Percentiles rank a stretch among this genome's conserved stretches.
These are phyloP conservation scores for Hyparrhenia diplandra DNA, from an alignment of 176 grass and related monocot species.

Conservation along the genomic window DNA sequence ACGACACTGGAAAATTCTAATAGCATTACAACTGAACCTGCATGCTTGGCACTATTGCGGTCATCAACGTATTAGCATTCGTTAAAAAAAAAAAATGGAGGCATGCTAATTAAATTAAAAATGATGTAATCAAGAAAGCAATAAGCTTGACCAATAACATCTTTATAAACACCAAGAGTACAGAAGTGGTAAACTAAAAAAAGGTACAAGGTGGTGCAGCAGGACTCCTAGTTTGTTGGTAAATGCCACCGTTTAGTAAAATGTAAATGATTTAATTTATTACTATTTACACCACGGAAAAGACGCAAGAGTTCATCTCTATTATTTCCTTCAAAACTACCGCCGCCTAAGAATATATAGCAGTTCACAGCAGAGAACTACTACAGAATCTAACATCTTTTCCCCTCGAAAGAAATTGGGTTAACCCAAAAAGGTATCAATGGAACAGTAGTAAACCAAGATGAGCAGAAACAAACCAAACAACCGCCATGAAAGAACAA, in stretches of 20 bases:
- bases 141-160: neutral
- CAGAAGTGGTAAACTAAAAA: no score
- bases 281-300: conserved; percentile 32
- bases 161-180: no score
- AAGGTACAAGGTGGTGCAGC: neutral
- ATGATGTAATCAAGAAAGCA: neutral
- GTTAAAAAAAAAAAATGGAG: no score
- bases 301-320: conserved; percentile 6
- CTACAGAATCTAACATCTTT: neutral
- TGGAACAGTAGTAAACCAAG: conserved; percentile 1
- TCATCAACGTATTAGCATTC: neutral
- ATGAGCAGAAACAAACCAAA: neutral
- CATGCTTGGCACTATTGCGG: neutral
- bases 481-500: neutral
- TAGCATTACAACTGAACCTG: neutral
- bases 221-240: neutral
- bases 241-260: neutral
- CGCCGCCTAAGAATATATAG: neutral
- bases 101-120: neutral
- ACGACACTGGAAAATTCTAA: neutral
- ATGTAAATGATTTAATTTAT: neutral
- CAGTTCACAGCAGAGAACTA: neutral
- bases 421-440: conserved; percentile 8
- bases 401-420: neutral
- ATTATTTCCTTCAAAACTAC: conserved; percentile 15